Conservation (phyloP, 108 stramenopile genomes). For the Pseudonitzschia pungens region DNA sequence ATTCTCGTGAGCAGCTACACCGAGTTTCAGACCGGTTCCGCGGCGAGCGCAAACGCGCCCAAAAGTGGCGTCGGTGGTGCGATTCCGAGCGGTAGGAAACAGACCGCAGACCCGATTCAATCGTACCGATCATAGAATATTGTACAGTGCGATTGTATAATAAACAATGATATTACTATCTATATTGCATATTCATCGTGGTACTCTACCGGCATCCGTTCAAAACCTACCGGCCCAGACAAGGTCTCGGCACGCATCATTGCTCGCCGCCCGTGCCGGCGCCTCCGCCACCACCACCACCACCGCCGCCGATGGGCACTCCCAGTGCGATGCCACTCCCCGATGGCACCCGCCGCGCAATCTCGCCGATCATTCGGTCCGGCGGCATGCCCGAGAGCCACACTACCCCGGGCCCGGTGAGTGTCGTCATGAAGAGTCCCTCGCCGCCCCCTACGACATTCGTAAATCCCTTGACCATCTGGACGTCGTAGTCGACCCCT, state of each 20-base stretch:
- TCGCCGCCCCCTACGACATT: conserved; percentile 92
- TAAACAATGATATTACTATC: too few relatives aligned
- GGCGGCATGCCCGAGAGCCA: conserved; percentile 87
- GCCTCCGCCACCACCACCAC: conserved; percentile 40
- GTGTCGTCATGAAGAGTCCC: conserved; percentile 89
- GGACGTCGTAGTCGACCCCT: conserved; percentile 79
- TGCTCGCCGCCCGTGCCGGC: neutral
- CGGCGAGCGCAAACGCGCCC: neutral
- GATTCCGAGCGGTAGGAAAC: too few relatives aligned
- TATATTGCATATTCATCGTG: too few relatives aligned
- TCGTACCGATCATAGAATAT: neutral
- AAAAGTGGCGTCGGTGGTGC: neutral
- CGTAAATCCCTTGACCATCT: conserved; percentile 82
- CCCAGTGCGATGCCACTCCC: conserved; percentile 78
- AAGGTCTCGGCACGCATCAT: too few relatives aligned
- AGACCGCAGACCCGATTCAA: neutral
- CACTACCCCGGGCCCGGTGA: conserved; percentile 89
- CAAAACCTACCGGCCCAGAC: too few relatives aligned
- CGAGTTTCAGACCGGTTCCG: neutral
- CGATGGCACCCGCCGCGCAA: conserved; percentile 80
- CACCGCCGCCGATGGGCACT: conserved; percentile 71
- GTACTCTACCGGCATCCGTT: too few relatives aligned
- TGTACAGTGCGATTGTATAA: too few relatives aligned
- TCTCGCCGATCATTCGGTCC: conserved; percentile 83
- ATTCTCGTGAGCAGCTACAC: conserved; percentile 27